Evolutionary conservation across 306 rosid genomes (phyloP), one percentile per base, ranked within the genome.

Genomic region (Albizia julibrissin): DNA sequence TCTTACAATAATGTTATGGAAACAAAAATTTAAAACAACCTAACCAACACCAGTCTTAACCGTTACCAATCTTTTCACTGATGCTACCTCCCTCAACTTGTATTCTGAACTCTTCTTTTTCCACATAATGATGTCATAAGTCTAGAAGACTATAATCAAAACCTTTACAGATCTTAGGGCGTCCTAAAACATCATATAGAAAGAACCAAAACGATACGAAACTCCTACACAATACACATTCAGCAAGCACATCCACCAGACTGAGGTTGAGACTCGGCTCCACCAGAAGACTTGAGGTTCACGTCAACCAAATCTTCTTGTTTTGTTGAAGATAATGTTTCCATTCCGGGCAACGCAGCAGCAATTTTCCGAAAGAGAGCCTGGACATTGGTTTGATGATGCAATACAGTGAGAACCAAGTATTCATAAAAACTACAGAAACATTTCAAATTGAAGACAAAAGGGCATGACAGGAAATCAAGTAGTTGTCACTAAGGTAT

Each of bases 251-350:
- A 93, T 76, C 95, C 93, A 40, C 95, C 90, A 0, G 91, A 58
- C 87, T 88, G 86, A 62, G 88, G 70, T 83, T 90, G 97, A 31
- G 95, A 87, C 33, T 89, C 79, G 75, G 74, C 22, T 83, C 87
- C 69, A 74, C 87, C 88, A n/a, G 90, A 76, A 71, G 98, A 88
- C 85, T 86, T 89, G 31, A 94, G 90, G 86, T 94, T 94, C 76
- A 94, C 98, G 44, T 94, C 98, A 16, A 94, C 98, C 98, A 94
- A 86, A 61, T 94, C 98, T 85, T 92, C 97, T 88, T 94, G 97
- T 85, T 94, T 94, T 19, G 98, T 80, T 15, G 91, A 89, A 37
- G 97, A 92, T 40, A 94, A 86, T 34, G 98, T 91, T 87, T 94
- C 98, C 98, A 94, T 94, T 64, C 98, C 97, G 1, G 97, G 98